Base-by-base conservation (phyloP, 192 early-diverging fungal genomes). In the Thamnidium elegans region DNA sequence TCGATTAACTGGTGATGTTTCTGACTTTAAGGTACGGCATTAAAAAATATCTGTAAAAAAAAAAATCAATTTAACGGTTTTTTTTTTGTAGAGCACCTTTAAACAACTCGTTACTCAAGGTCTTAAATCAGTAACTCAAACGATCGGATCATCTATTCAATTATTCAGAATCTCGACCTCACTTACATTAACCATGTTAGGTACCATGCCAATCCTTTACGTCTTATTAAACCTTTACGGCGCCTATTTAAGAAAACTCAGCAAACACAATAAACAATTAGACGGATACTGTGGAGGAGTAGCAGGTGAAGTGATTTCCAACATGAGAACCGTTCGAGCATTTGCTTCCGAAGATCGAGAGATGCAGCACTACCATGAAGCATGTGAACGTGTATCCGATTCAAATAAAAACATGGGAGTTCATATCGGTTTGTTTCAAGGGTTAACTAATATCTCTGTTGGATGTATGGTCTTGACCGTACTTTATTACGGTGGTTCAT, bases 361-460 rank as follows among this genome's bases (percentile, higher is more conserved):
- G 47, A 70, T 76, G 51, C 64, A 44, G 44, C 66, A 79, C 48
- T 86, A 83, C 52, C 50, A 52, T 20, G 66, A 75, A 26, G 77
- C 76, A 15, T 79, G 81, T 5, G 55, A 32, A 1, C 68, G 73
- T 39, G 79, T 78, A 4, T 66, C 79, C 3, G 63, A 75, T 0
- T 21, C 72, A 11, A 78, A 72, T 55, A 78, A 58, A 36, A 60
- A 78, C 0, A 82, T 86, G 46, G 86, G 86, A 6, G 20, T 82
- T 17, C 84, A 88, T 60, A 84, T 85, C 73, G 86, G 84, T 3
- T 61, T 78, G 1, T 88, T 88, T 74, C 83, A 82, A 63, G 86
- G 74, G 7, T 58, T 89, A 50, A 87, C 86, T 8, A 82, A 83
- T 68, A 66, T 73, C 3, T 80, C 84, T 3, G 76, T 86, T 17